Base-by-base conservation (phyloP, 2,329 filamentous ascomycete genomes). In the Ophiocordyceps polyrhachis-furcata region DNA sequence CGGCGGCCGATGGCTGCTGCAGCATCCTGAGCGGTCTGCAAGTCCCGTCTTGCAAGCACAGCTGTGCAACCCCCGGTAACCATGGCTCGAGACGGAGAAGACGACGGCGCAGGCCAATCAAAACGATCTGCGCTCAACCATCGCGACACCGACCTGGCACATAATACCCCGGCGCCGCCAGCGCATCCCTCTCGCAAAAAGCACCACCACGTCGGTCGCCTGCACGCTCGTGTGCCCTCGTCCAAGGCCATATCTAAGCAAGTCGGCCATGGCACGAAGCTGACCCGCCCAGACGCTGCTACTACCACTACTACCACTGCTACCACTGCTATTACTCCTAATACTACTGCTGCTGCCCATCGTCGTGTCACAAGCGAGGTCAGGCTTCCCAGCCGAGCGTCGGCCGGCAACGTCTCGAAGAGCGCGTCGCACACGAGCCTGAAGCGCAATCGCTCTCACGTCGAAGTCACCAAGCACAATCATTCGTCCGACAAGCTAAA, bases 401-500 rank as follows among this genome's bases (percentile, higher is more conserved):
- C 69, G 4, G 53, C 63, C 4, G 55, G 62, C 44, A 66, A 65
- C 47, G 60, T 74, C 35, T 69, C 67, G 53, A 74, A 73, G 57
- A 76, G 73, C 57, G 51, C 62, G 13, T 76, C 74, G 4, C 66
- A 73, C 44, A 62, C 68, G 15, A 73, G 59, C 52, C 60, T 78
- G 45, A 76, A 75, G 62, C 73, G 74, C 56, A 78, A 78, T 56
- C 69, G 69, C 43, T 79, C 75, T 21, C 67, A 73, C 51, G 69
- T 65, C 53, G 74, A 77, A 49, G 65, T 79, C 38, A 58, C 55
- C 51, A 73, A 70, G 54, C 67, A 67, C 46, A 61, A 61, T 41
- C 73, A 69, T 52, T 71, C 71, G 14, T 59, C 66, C 40, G 66
- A 67, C 49, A 68, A 66, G 52, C 62, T 75, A 43, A 75, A 74